A percentile compares a stretch with the other conserved stretches of the same genome.
phyloP scores from a whole-genome alignment of 345 rosid genomes.

The Euclidium syriacum region DNA sequence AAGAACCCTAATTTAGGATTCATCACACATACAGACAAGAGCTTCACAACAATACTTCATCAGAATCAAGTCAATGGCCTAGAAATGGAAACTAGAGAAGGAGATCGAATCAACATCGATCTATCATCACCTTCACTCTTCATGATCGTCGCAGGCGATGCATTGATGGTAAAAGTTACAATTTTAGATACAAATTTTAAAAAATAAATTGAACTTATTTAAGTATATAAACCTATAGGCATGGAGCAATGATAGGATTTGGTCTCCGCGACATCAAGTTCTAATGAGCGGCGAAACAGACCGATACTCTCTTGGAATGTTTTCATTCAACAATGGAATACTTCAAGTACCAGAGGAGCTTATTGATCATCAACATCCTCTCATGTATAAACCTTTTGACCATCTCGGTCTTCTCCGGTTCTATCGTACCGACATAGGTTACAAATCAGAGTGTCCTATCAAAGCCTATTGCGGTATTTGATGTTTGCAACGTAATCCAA shows the following conservation, averaged over 20 bases:
- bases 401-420: conserved; percentile 30
- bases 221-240: conserved; percentile 26
- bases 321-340: conserved; percentile 26
- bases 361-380: conserved; percentile 36
- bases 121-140: conserved; percentile 44
- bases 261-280: conserved; percentile 36
- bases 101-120: conserved; percentile 37
- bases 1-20: conserved; percentile 30
- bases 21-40: conserved; percentile 53
- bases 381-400: conserved; percentile 32
- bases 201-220: not conserved
- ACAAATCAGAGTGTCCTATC: conserved; percentile 24
- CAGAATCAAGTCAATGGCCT: conserved; percentile 52
- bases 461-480: conserved; percentile 39
- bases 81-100: conserved; percentile 45
- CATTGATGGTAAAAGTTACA: conserved; percentile 34
- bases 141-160: conserved; percentile 54
- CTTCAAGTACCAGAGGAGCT: conserved; percentile 31
- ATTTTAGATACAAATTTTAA: not conserved
- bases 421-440: conserved; percentile 19
- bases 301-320: conserved; percentile 38
- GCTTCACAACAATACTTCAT: conserved; percentile 53
- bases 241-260: conserved; percentile 39
- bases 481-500: not conserved
- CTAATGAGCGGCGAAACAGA: conserved; percentile 28